These are phyloP conservation scores for Aspergillus mulundensis DNA, from an alignment of 495 filamentous ascomycete species.

Conservation along the genomic window DNA sequence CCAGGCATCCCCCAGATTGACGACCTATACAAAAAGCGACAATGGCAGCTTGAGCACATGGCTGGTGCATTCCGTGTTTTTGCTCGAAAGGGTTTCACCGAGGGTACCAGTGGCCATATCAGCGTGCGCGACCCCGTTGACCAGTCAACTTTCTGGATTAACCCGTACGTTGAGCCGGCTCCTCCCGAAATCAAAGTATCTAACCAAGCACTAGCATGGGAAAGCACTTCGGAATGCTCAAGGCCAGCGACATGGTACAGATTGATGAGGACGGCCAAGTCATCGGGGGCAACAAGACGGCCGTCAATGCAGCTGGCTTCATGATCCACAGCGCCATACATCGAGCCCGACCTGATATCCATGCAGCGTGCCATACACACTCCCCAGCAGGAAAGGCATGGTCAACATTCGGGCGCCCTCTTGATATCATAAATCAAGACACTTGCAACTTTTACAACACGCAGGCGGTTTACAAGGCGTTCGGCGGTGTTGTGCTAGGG, in stretches of 20 bases:
- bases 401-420: slow-evolving; percentile 20
- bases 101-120: slow-evolving; percentile 33
- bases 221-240: slow-evolving; percentile 40
- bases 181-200: not conserved
- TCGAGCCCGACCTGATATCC: slow-evolving; percentile 26
- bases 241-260: slow-evolving; percentile 28
- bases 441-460: not conserved
- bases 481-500: slow-evolving; percentile 49
- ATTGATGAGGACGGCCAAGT: slow-evolving; percentile 32
- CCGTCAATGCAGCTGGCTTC: slow-evolving; percentile 55
- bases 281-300: slow-evolving; percentile 30
- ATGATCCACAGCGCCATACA: slow-evolving; percentile 45
- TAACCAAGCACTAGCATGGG: slow-evolving; percentile 12
- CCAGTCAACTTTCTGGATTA: slow-evolving; percentile 54
- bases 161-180: slow-evolving; percentile 24
- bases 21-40: not conserved
- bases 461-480: slow-evolving; percentile 36
- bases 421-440: slow-evolving; percentile 23
- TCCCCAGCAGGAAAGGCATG: slow-evolving; percentile 23
- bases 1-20: not conserved
- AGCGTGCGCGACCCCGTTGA: slow-evolving; percentile 26
- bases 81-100: slow-evolving; percentile 22
- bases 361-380: slow-evolving; percentile 31
- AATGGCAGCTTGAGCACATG: slow-evolving; percentile 51
- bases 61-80: slow-evolving; percentile 29